Evolutionary conservation across 2,329 filamentous ascomycete species (phyloP).

Genomic region (Monosporascus sp.): DNA sequence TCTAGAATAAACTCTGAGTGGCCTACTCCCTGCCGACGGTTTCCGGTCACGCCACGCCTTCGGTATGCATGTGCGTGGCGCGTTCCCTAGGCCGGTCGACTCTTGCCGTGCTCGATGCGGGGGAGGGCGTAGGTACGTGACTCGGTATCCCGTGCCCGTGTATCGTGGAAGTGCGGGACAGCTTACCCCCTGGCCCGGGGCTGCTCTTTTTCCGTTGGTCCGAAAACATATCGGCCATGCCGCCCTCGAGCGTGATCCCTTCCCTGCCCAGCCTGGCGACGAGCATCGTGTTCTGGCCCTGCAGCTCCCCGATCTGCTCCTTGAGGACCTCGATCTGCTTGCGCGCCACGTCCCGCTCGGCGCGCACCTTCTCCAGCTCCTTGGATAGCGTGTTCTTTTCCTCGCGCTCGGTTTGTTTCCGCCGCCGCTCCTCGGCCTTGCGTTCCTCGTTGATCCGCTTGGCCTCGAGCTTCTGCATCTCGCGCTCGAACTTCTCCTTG

Average conservation of each 20-base stretch:
- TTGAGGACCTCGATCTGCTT: slow-evolving; percentile 51
- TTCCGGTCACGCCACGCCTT: background rate
- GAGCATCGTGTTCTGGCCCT: slow-evolving; percentile 54
- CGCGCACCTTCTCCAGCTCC: slow-evolving; percentile 46
- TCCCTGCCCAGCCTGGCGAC: slow-evolving; percentile 47
- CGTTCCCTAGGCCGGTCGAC: background rate
- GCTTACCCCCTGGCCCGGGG: background rate
- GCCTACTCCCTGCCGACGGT: background rate
- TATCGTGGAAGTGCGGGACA: background rate
- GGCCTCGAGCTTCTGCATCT: slow-evolving; percentile 59
- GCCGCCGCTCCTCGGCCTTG: slow-evolving; percentile 48
- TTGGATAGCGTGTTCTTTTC: slow-evolving; percentile 42
- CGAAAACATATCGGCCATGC: background rate
- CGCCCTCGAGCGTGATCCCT: slow-evolving; percentile 15
- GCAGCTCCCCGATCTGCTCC: slow-evolving; percentile 50
- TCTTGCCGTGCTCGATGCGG: background rate
- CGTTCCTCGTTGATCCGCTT: slow-evolving; percentile 57
- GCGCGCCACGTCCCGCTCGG: slow-evolving; percentile 47
- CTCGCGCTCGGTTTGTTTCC: slow-evolving; percentile 49
- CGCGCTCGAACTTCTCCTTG: slow-evolving; percentile 59
- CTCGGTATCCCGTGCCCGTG: background rate
- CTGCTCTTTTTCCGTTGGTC: background rate
- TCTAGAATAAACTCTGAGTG: background rate
- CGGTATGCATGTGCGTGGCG: background rate
- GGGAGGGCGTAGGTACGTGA: background rate